phyloP scores from a whole-genome alignment of 2,329 filamentous ascomycete species.

The Beauveria sp. region DNA sequence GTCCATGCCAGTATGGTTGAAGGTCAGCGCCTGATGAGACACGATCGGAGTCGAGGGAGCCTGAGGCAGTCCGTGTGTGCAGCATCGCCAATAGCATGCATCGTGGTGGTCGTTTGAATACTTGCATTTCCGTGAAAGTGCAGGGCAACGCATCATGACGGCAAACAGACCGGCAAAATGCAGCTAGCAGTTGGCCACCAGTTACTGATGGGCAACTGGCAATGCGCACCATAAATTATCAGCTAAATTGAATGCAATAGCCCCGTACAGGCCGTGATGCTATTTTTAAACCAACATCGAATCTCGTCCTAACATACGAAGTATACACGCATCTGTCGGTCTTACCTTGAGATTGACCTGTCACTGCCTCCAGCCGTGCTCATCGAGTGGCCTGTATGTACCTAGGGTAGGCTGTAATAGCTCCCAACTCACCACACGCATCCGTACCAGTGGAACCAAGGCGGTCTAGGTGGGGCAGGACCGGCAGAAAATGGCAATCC shows the following conservation, averaged over 20 bases:
- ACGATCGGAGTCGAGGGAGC: not conserved
- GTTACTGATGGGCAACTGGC: not conserved
- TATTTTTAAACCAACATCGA: not conserved
- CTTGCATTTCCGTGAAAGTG: not conserved
- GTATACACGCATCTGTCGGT: not conserved
- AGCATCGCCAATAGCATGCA: not conserved
- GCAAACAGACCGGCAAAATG: not conserved
- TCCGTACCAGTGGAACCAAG: not conserved
- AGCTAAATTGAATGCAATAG: not conserved
- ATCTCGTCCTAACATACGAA: not conserved
- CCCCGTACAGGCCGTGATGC: not conserved
- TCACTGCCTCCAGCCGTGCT: not conserved
- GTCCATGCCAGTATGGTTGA: not conserved
- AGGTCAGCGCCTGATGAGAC: not conserved
- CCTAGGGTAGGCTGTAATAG: too few relatives aligned
- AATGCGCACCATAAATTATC: not conserved
- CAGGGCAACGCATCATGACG: not conserved
- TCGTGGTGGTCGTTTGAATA: not conserved
- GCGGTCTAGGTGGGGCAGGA: constrained; percentile 12
- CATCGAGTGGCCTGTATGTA: too few relatives aligned
- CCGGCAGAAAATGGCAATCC: constrained; percentile 19
- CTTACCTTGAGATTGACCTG: not conserved
- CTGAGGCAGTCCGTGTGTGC: not conserved
- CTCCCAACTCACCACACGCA: too few relatives aligned
- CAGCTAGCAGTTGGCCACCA: not conserved